Evolutionary conservation across 768 basidiomycete species (phyloP), one percentile per base, ranked within the genome.

Genomic region (Podaxis pistillaris): DNA sequence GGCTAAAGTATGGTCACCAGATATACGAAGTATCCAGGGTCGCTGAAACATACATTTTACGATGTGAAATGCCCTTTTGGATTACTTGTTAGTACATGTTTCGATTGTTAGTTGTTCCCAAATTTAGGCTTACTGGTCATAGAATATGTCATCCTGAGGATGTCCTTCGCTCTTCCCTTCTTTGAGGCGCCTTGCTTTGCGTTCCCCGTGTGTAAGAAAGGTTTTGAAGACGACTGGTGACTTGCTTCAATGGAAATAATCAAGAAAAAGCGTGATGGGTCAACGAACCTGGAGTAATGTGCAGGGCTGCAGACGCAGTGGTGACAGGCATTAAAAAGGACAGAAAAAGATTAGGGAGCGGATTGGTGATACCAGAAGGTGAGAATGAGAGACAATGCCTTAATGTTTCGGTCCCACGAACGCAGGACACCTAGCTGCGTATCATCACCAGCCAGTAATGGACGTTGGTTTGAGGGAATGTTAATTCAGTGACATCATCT

Each of bases 131-230:
- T 66, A 87, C 83, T 91, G 85, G 73, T 92, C 88, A 71, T 85
- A 90, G 69, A 90, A 76, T 19, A 92, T 77, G 65, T 89, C 85
- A 44, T 81, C 80, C 65, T 84, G 82, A 17, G 85, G 80, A 5
- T 84, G 83, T 38, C 81, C 78, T 38, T 78, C 75, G 36, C 73
- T 62, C 28, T 74, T 73, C 6, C 72, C 72, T 0, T 76, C 66
- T 62, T 75, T 77, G 8, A 74, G 62, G 53, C 79, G 78, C 52
- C 68, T 71, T 0, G 76, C 76, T 64, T 81, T 83, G 11, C 74
- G 75, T 67, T 78, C 78, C 3, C 71, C 71, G 69, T 88, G 86
- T 33, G 73, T 67, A 17, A 79, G 65, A 66, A 88, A 80, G 0
- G 85, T 86, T 68, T 81, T 80, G 57, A 86, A 57, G 22, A 82